Evolutionary conservation across 306 rosid genomes (phyloP).

Genomic region (Begonia masoniana): DNA sequence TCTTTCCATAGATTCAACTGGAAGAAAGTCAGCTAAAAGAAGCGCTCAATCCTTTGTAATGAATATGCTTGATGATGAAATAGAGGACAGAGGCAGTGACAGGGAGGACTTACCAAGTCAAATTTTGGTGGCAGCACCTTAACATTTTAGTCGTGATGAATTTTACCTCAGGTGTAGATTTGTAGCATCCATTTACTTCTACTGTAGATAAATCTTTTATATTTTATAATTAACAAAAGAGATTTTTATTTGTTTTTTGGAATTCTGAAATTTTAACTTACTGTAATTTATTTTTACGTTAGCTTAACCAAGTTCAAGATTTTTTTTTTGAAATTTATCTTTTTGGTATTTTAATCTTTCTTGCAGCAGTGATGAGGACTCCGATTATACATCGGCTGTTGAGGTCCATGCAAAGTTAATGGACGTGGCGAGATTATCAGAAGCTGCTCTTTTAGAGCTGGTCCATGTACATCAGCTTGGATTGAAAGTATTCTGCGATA

Average conservation of each 20-base stretch:
- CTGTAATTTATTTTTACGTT: background rate
- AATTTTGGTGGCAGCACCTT: constrained; percentile 13
- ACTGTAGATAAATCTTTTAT: background rate
- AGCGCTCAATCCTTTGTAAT: constrained; percentile 35
- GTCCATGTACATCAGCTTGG: constrained; percentile 45
- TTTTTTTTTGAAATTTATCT: background rate
- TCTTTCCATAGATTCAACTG: constrained; percentile 11
- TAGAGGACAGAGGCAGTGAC: constrained; percentile 26
- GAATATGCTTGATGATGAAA: constrained; percentile 45
- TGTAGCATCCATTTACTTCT: background rate
- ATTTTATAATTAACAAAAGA: too few relatives aligned
- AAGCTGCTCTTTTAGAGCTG: constrained; percentile 51
- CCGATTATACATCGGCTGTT: constrained; percentile 24
- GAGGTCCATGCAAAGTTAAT: constrained; percentile 41
- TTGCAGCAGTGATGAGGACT: constrained; percentile 46
- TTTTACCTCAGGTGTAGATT: constrained; percentile 42
- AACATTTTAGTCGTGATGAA: constrained; percentile 38
- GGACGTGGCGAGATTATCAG: constrained; percentile 52
- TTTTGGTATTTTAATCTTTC: constrained; percentile 12
- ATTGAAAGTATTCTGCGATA: constrained; percentile 35
- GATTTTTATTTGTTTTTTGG: background rate
- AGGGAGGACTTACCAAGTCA: constrained; percentile 22
- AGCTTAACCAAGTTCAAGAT: background rate
- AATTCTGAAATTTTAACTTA: background rate
- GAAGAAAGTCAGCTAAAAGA: constrained; percentile 20